Evolutionary conservation across 2,329 filamentous ascomycete species (phyloP).

Genomic region (Neophaeococcomyces aloes): DNA sequence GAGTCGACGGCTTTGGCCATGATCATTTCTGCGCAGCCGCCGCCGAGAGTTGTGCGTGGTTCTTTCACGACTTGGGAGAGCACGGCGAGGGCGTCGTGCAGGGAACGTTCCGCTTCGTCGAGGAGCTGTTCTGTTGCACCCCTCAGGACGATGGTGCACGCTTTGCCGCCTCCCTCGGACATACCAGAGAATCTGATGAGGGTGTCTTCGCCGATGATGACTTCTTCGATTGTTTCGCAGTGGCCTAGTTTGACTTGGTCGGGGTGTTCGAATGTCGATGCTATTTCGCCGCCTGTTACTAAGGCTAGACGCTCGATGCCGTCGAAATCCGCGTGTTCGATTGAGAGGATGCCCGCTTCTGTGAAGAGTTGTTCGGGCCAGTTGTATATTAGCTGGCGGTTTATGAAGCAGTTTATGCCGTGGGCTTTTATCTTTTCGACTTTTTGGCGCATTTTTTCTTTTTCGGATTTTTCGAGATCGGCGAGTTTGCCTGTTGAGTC

Average conservation of each 20-base stretch:
- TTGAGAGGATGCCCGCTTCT: slow-evolving; percentile 94
- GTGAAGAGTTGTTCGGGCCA: slow-evolving; percentile 99
- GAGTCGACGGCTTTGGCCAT: slow-evolving; percentile 98
- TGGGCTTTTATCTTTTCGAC: slow-evolving; percentile 98
- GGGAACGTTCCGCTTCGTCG: slow-evolving; percentile 88
- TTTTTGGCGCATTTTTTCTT: slow-evolving; percentile 99
- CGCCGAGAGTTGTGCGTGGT: slow-evolving; percentile 85
- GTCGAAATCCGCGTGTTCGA: slow-evolving; percentile 98
- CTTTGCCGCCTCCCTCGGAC: slow-evolving; percentile 79
- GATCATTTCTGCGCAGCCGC: slow-evolving; percentile 94
- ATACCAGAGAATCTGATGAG: slow-evolving; percentile 96
- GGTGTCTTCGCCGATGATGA: slow-evolving; percentile 96
- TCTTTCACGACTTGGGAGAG: slow-evolving; percentile 94
- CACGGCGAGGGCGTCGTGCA: slow-evolving; percentile 92
- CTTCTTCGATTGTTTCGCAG: slow-evolving; percentile 92
- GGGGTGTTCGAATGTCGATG: slow-evolving; percentile 95
- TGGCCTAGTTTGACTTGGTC: slow-evolving; percentile 93
- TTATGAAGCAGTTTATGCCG: slow-evolving; percentile 99
- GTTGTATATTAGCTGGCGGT: slow-evolving; percentile 98
- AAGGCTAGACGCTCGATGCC: slow-evolving; percentile 90
- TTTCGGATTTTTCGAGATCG: slow-evolving; percentile 96
- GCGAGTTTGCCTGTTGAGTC: slow-evolving; percentile 91
- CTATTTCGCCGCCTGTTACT: slow-evolving; percentile 93
- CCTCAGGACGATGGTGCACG: slow-evolving; percentile 92
- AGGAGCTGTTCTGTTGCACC: slow-evolving; percentile 94